A percentile compares a stretch with the other conserved stretches of the same genome.
Conservation (phyloP, 2,329 filamentous ascomycete species). For the Fusarium lyarnte region DNA sequence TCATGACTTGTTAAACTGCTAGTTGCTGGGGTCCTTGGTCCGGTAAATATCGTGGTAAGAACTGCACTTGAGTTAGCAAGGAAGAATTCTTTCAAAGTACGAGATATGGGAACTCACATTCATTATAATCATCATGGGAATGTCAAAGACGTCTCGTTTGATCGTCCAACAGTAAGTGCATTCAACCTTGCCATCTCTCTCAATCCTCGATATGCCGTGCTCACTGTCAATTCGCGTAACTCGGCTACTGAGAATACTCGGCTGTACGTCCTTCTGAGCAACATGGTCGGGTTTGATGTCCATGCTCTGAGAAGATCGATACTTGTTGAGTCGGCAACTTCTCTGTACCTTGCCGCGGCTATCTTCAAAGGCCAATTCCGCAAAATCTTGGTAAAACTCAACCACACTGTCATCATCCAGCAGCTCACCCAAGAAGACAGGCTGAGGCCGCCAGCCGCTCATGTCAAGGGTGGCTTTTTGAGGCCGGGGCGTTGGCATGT, state of each 20-base stretch:
- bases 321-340: constrained; percentile 88
- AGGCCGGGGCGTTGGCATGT: constrained; percentile 61
- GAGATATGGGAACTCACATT: constrained; percentile 74
- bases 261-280: constrained; percentile 56
- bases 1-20: constrained; percentile 55
- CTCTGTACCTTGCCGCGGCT: constrained; percentile 85
- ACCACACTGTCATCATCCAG: constrained; percentile 94
- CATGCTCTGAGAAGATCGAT: constrained; percentile 75
- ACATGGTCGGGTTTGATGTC: constrained; percentile 51
- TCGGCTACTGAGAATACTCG: constrained; percentile 64
- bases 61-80: constrained; percentile 50
- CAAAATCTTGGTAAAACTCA: constrained; percentile 96
- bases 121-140: constrained; percentile 98
- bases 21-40: constrained; percentile 66
- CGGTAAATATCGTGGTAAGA: constrained; percentile 68
- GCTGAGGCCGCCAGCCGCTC: constrained; percentile 67
- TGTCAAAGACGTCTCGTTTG: constrained; percentile 96
- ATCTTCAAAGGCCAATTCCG: constrained; percentile 90
- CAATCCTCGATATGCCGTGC: constrained; percentile 82
- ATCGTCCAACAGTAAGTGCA: constrained; percentile 98
- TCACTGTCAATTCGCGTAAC: constrained; percentile 74
- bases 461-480: constrained; percentile 56
- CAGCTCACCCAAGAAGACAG: constrained; percentile 90
- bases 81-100: neutral
- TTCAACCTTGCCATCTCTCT: constrained; percentile 89